Evolutionary conservation across 2,329 filamentous ascomycete species (phyloP), one percentile per base, ranked within the genome.

Genomic region (Cytospora piceae): DNA sequence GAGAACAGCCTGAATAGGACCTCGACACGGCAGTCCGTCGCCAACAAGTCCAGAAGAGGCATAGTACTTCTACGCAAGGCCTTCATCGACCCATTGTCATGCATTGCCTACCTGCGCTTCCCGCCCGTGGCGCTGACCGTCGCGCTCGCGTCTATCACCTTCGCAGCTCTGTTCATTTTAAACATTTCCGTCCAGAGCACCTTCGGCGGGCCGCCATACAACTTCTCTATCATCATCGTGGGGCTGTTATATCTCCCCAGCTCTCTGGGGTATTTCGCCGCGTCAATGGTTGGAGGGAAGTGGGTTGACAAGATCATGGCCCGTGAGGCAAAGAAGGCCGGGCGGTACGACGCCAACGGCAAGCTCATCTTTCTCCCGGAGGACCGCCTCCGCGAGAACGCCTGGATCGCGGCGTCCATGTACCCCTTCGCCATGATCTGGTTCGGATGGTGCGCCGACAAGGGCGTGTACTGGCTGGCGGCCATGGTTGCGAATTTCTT

Each of bases 301-400:
- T 95, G 92, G 92, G 89, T 91, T 71, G 92, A 96, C 74, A 78
- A 77, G 22, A 94, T 95, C 76, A 95, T 95, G 92, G 82, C 85
- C 37, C 85, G 90, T 24, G 89, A 92, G 75, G 92, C 92, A 0
- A 80, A 79, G n/a, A 88, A 83, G 69, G 90, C 90, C 0, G 86
- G 86, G 15, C 82, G 91, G 29, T 90, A 89, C 71, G 90, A 92
- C 70, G 83, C 83, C 42, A 77, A 85, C 46, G 91, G 91, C 17
- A 84, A 83, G 66, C 79, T 92, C 24, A 78, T 92, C 12, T 90
- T 87, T 72, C 80, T 87, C 2, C 92, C 92, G 0, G 92, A 95
- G 77, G 92, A 96, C 75, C 85, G 92, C 15, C 91, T 95, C 86
- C 83, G 88, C 53, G 90, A 94, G 73, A 95, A 96, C 73, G 90